Base-by-base conservation (phyloP, 163 green algal genomes). In the Scenedesmus sp. region DNA sequence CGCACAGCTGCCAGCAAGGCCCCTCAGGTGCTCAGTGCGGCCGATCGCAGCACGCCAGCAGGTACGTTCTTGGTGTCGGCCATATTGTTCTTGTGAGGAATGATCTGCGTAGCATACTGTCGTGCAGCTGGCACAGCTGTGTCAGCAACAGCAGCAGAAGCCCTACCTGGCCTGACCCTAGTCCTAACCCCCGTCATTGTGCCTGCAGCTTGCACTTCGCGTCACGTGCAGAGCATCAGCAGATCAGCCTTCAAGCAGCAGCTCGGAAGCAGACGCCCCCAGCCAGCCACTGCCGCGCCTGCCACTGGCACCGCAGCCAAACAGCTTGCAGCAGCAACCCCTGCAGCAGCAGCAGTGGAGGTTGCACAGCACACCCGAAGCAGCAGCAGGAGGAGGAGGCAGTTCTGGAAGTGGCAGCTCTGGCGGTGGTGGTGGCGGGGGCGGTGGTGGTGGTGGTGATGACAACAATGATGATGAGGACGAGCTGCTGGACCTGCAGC, bases 381-480 rank as follows among this genome's bases (percentile, higher is more conserved):
- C 57, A 59, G 82, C 60, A 84, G 82, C 82, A 54, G 57, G 57
- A 20, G 67, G 20, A 79, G 82, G 62, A 20, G 79, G 59, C 77
- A 70, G 34, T 46, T 46, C n/a, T 9, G 34, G 87, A 55, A 56
- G 54, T 26, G 79, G 34, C 82, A 52, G 54, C 20, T n/a, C 23
- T 6, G 70, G 86, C 62, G 88, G 84, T 85, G 81, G 60, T 82
- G 87, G 93, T 79, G 56, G 89, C 26, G 62, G 89, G 0, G 92
- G 92, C 56, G 90, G 88, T 16, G 93, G 86, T 2, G 87, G 87
- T 6, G 91, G 92, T 34, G 85, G 23, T 23, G 90, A 82, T 82
- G 82, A 73, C 56, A 88, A 90, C 16, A 92, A 91, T 4, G 90
- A 95, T 8, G 95, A 94, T 4, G 84, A 91, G 10, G 95, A 97